Evolutionary conservation across 306 rosid species (phyloP), one percentile per base, ranked within the genome.

Genomic region (Adenanthera pavonina): DNA sequence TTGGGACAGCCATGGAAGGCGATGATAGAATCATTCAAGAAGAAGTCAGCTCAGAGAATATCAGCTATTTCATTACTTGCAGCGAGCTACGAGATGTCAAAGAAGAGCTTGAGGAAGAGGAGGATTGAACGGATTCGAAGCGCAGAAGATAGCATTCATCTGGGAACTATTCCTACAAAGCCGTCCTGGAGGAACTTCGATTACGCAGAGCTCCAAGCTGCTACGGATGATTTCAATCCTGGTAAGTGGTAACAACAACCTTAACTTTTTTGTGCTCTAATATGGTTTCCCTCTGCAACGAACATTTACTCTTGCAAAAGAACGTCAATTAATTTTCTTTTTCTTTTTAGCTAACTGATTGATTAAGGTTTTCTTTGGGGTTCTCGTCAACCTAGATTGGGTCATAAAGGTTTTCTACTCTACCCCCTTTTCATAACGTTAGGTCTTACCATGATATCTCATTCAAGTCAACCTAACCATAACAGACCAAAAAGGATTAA

Each of bases 151-250:
- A 25, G 60, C 1, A 79, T 87, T 9, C 88, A 85, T 62, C 6
- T 84, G 56, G 88, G 40, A 0, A 90, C n/a, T 13, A 44, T 87
- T 86, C 80, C 92, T 1, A 56, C 83, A 0, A 95, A 93, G 56
- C 93, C 96, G 4, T 87, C 98, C 4, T 95, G 99, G 99, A 89
- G 92, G 84, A 95, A 82, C 84, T 95, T 89, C 65, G 97, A 86
- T 49, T 88, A 80, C 47, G 85, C 84, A 2, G 98, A 92, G 66
- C 93, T 95, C 10, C 85, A 85, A 13, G 86, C 89, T 25, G 98
- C 99, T 52, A 95, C 99, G 5, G 46, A 65, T 19, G 78, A 92
- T 75, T 95, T 95, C 84, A 84, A 80, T 57, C 49, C 88, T 2
- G 99, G 99, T 93, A 72, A 74, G 57, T 25, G 30, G 30, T 2